Evolutionary conservation across 2,329 filamentous ascomycete species (phyloP).

Genomic region (Pseudopithomyces maydicus): DNA sequence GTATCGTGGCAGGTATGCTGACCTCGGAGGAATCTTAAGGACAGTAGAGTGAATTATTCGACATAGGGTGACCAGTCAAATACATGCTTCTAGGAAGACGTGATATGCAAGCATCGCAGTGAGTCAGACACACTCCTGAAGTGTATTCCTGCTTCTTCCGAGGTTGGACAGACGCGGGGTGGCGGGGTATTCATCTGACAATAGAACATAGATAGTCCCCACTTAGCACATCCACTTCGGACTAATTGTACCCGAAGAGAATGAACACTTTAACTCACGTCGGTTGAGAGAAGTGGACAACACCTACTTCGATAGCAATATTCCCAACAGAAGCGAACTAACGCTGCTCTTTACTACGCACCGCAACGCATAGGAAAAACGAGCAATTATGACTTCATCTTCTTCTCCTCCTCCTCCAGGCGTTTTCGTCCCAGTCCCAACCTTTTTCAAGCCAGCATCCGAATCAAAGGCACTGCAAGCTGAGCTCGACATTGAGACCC

Average conservation of each 20-base stretch:
- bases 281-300: background rate
- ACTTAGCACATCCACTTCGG: constrained; percentile 1
- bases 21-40: too few relatives aligned
- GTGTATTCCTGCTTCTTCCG: background rate
- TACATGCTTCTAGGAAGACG: background rate
- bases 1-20: background rate
- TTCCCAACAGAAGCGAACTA: background rate
- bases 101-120: too few relatives aligned
- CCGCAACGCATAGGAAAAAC: constrained; percentile 3
- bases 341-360: background rate
- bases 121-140: background rate
- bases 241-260: background rate
- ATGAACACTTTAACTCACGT: background rate
- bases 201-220: background rate
- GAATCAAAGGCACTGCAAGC: constrained; percentile 54
- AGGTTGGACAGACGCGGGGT: background rate
- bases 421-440: constrained; percentile 57
- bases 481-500: constrained; percentile 62
- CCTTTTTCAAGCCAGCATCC: constrained; percentile 64
- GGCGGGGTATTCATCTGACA: constrained; percentile 3
- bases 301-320: background rate
- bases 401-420: constrained; percentile 41
- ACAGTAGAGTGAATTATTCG: too few relatives aligned
- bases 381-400: constrained; percentile 30
- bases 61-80: too few relatives aligned